Base-by-base conservation (phyloP, 257 asterid genomes). In the Echium plantagineum region DNA sequence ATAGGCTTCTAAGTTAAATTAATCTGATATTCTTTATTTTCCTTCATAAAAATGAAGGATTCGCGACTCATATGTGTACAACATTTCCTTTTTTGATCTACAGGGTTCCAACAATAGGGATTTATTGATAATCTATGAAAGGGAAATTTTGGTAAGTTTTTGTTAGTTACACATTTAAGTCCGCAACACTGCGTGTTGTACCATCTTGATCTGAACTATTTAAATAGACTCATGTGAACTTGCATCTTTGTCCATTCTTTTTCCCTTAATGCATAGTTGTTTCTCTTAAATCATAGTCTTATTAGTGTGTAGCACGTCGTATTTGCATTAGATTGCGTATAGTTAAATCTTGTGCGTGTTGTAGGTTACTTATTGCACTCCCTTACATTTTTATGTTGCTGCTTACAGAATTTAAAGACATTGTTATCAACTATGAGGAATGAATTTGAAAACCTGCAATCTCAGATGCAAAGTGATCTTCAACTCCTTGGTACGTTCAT, bases 41-140 rank as follows among this genome's bases (percentile, higher is more conserved):
- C 1, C 13, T 42, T 42, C 2, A 35, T 42, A 10, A 42, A 42
- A 42, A 42, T 42, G 49, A 42, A 42, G 49, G 16, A 42, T 42
- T 2, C 15, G 3, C 10, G 48, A 16, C 3, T 42, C 48, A 42
- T 15, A n/a, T 21, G 17, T n/a, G 24, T 24, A 21, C 31, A 52
- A 12, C 21, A 31, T 54, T 30, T 31, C 15, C 56, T 68, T 54
- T 69, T 66, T 64, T 75, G 64, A 53, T 77, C 58, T 60, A 64
- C 77, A 93, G 95, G 77, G 87, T 70, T 94, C 78, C 82, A 79
- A 69, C 67, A 95, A 88, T 75, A 77, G 86, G 95, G 75, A 62
- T 75, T 65, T 77, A 62, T 74, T 93, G 31, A 63, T 67, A 70
- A 71, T 78, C 71, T 95, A 88, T 68, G 95, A 89, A 74, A 83